Evolutionary conservation across 257 asterid genomes (phyloP).

Genomic region (Nicotiana tomentosiformis): DNA sequence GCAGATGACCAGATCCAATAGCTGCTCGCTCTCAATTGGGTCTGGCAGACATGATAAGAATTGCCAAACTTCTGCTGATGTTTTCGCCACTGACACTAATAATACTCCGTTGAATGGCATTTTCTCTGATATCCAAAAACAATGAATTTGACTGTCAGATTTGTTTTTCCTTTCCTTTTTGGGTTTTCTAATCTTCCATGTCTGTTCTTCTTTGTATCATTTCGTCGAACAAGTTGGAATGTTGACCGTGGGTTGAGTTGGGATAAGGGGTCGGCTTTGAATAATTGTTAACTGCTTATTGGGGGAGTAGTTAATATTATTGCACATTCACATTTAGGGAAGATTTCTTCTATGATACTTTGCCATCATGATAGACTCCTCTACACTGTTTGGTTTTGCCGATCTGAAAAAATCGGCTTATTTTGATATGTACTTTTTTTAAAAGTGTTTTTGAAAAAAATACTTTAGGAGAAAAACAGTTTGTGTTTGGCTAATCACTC

Average conservation of each 20-base stretch:
- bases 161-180: background rate
- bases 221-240: background rate
- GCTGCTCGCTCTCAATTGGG: slow-evolving; percentile 30
- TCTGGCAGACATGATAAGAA: slow-evolving; percentile 41
- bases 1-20: slow-evolving; percentile 38
- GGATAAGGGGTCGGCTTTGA: background rate
- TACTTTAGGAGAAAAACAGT: too few species aligned
- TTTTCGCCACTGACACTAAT: slow-evolving; percentile 26
- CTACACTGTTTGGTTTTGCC: too few species aligned
- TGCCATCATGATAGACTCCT: too few species aligned
- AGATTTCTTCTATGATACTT: too few species aligned
- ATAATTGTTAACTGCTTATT: background rate
- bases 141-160: background rate
- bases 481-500: too few species aligned
- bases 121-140: background rate
- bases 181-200: background rate
- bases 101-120: slow-evolving; percentile 41
- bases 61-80: slow-evolving; percentile 40
- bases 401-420: too few species aligned
- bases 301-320: too few species aligned
- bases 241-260: background rate
- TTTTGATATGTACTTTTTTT: too few species aligned
- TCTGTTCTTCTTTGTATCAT: background rate
- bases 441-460: too few species aligned
- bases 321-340: too few species aligned